Base-by-base conservation (phyloP, 805 yeast species). In the Teunomyces stri region DNA sequence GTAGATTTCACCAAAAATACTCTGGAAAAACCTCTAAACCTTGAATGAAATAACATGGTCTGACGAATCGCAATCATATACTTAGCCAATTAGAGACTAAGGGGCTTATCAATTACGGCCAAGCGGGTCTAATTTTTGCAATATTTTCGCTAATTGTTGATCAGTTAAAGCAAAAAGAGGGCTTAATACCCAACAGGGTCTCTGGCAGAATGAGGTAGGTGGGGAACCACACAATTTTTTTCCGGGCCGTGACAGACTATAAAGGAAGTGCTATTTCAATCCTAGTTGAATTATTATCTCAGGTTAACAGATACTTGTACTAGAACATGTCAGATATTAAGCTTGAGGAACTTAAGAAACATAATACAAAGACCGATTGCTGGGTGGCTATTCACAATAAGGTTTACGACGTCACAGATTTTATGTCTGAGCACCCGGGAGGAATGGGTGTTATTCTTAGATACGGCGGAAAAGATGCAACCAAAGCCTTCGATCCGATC, bases 361-460 rank as follows among this genome's bases (percentile, higher is more conserved):
- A 86, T 68, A 76, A 77, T 64, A 57, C 66, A 15, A 70, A 72
- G 50, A 74, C 79, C 15, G 88, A 85, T 60, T 82, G 94, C 66
- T 90, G 97, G 97, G 87, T 89, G 15, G 82, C 86, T 6, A 80
- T 90, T 49, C 86, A 89, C 51, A 87, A 84, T 15, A 77, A 86
- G 53, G 96, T 81, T 10, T 89, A 88, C 61, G 88, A 90, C 60
- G 79, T 90, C 49, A 82, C 94, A 0, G 80, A 79, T 44, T 82
- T 81, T 54, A 57, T 78, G 30, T 71, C 70, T 16, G 72, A 77
- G 38, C 87, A 82, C 55, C 87, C 87, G 9, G 87, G 87, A 28
- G 87, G 87, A 3, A 58, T 75, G 15, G 72, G 69, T 4, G 75
- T 81, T 45, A 79, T 82, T 30, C 63, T 78, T 46, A 79, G 78